Evolutionary conservation across 139 green algal genomes (phyloP), one percentile per base, ranked within the genome.

Genomic region (Chlorella sp.): DNA sequence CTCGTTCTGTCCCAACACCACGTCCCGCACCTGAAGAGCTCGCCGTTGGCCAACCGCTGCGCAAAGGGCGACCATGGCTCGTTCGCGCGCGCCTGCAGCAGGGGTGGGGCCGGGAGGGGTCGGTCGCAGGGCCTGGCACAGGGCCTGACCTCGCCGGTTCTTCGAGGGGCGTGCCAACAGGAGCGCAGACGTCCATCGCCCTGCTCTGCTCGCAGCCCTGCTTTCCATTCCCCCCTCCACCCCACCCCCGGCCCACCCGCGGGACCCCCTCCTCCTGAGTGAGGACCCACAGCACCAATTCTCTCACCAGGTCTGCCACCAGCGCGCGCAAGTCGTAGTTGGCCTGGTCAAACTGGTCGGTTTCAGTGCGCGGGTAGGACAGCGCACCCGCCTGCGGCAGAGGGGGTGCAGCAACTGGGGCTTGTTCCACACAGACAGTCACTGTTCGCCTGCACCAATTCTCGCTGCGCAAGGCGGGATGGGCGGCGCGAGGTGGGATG

Each of bases 351-450:
- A 97, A 99, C 42, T 74, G 67, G 79, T 98, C 93, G 11, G 95
- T 99, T 80, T 99, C 95, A 38, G 95, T 99, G 61, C 95, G 85
- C 12, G 96, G 96, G 82, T 99, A 99, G 79, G 80, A 93, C 40
- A 99, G 91, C 87, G 89, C 98, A 36, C 96, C 96, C 46, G 46
- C 38, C 38, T 33, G 17, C 23, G 25, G 35, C 36, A 23, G 31
- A 27, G 61, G 29, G 15, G 5, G 3, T 7, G 56, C n/a, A 38
- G 56, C 56, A 41, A 29, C n/a, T 19, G 29, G 56, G 56, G 21
- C 14, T 29, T 41, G 5, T 41, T 1, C n/a, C 56, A 41, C 15
- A 36, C 31, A 4, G 5, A 42, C 31, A 64, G 31, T 31, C 31
- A 15, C 8, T 8, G 31, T 27, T 2, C 33, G 45, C 23, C 43